phyloP scores from a whole-genome alignment of 345 rosid genomes.

The Geranium rotundifolium region DNA sequence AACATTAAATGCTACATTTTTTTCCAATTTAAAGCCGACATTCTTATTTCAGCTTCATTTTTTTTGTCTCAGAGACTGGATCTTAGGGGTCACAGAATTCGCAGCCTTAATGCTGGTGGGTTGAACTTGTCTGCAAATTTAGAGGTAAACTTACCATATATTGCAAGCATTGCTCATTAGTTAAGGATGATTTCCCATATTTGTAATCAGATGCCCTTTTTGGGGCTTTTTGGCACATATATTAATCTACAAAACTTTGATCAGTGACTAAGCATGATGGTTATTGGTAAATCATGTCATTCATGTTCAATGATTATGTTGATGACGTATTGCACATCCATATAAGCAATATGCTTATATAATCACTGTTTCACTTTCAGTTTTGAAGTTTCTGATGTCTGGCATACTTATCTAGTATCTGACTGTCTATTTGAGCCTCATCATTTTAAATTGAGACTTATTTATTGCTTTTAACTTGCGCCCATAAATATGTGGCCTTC shows the following conservation, averaged over 20 bases:
- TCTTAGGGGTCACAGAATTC: constrained; percentile 89
- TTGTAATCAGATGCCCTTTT: not conserved
- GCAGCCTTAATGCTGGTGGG: constrained; percentile 64
- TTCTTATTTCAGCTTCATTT: constrained; percentile 5
- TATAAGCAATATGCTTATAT: too few species aligned
- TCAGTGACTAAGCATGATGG: not conserved
- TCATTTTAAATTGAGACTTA: not conserved
- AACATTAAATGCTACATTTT: not conserved
- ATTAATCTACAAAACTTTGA: not conserved
- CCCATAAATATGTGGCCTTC: not conserved
- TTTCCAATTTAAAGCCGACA: not conserved
- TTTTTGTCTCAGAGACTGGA: constrained; percentile 66
- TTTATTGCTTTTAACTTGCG: not conserved
- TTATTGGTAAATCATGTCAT: not conserved
- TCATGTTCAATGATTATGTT: not conserved
- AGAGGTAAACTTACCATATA: constrained; percentile 41
- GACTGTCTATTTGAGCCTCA: not conserved
- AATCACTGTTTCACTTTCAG: too few species aligned
- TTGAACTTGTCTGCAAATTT: constrained; percentile 74
- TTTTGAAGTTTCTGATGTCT: not conserved
- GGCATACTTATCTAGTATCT: not conserved
- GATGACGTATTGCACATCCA: not conserved
- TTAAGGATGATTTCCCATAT: not conserved
- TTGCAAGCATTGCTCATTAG: not conserved
- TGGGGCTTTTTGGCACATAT: not conserved